Evolutionary conservation across 2,329 filamentous ascomycete genomes (phyloP).

Genomic region (Clonostachys rosea): DNA sequence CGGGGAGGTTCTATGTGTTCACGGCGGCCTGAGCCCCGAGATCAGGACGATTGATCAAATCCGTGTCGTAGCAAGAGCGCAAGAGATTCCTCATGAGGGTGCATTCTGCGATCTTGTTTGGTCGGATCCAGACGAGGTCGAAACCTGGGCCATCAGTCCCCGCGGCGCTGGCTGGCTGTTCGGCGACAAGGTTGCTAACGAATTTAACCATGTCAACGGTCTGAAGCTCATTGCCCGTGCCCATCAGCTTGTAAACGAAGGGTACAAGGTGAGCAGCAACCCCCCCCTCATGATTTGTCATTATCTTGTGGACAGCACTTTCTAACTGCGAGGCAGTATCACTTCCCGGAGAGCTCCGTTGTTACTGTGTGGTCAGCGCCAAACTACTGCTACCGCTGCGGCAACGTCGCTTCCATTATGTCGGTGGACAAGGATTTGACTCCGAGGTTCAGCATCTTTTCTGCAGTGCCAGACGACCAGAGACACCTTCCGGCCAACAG

Average conservation of each 20-base stretch:
- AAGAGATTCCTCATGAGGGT: conserved; percentile 97
- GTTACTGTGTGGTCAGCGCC: conserved; percentile 98
- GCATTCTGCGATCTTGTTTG: conserved; percentile 98
- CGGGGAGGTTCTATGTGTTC: conserved; percentile 96
- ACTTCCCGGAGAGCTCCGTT: conserved; percentile 91
- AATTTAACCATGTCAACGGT: conserved; percentile 95
- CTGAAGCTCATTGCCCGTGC: conserved; percentile 94
- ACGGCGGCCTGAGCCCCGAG: conserved; percentile 82
- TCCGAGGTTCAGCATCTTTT: conserved; percentile 90
- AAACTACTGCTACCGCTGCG: conserved; percentile 92
- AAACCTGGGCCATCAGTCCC: conserved; percentile 93
- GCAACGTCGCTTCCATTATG: conserved; percentile 96
- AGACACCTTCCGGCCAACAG: conserved; percentile 72
- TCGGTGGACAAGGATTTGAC: conserved; percentile 80
- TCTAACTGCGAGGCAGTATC: conserved; percentile 54
- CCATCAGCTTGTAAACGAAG: conserved; percentile 98
- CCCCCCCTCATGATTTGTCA: background rate
- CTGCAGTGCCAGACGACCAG: conserved; percentile 80
- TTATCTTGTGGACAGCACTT: background rate
- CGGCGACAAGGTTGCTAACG: conserved; percentile 93
- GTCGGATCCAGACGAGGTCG: conserved; percentile 95
- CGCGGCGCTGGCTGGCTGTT: conserved; percentile 97
- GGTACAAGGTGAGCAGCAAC: conserved; percentile 70
- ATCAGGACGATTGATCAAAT: conserved; percentile 99
- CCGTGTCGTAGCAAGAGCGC: conserved; percentile 94